Base-by-base conservation (phyloP, 164 flowering plant species). In the Taxillus chinensis region DNA sequence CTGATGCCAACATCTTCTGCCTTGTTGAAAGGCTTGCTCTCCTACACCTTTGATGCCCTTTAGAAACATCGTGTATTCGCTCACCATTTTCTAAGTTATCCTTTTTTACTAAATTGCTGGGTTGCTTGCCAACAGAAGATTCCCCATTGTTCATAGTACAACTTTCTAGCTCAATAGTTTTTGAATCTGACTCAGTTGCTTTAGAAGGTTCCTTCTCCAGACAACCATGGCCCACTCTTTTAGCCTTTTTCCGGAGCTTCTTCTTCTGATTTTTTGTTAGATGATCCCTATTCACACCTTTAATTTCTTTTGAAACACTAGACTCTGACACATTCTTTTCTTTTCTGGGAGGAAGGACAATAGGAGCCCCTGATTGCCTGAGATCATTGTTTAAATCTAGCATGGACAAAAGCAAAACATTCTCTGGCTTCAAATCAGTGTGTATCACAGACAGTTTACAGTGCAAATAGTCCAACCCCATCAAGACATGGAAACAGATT, bases 401-500 rank as follows among this genome's bases (percentile, higher is more conserved):
- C 58, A 55, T 55, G 15, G 58, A 27, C 13, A 39, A 39, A 17
- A 55, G 58, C 41, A 55, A 17, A 14, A 55, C 17, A 39, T 55
- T 55, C 41, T 55, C 58, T 6, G 58, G 58, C 41, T 55, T 55
- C 8, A 55, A 39, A 39, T 55, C 58, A 55, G 58, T 55, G 13
- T 55, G 58, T 55, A 55, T 55, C 9, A 55, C 41, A 7, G 58
- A 55, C 9, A 55, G 58, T 38, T 55, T 27, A 7, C 58, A 9
- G 14, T 55, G 58, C 39, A 55, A 39, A 38, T 58, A 58, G 41
- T 58, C 61, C 61, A 58, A 41, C 3, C 61, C 61, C 14, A 58
- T 45, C 39, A 58, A 41, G 7, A 58, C 10, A 41, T 58, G 61
- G 46, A 58, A 58, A 58, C 45, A 58, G 7, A 58, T 58, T 58